Evolutionary conservation across 164 flowering plant genomes (phyloP), one percentile per base, ranked within the genome.

Genomic region (Stephania yunnanensis): DNA sequence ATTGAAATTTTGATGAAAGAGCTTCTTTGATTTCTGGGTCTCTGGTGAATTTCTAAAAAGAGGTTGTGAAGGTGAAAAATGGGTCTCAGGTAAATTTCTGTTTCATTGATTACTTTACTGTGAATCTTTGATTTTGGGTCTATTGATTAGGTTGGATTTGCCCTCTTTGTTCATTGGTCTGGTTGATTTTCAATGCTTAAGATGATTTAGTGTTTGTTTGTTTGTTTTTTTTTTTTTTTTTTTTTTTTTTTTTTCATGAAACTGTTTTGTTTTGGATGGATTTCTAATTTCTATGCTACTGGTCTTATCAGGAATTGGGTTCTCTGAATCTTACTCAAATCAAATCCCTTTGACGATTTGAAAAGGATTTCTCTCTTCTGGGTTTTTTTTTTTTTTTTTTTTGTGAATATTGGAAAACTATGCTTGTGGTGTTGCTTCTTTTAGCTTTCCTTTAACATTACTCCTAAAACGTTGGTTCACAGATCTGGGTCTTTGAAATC

Each of bases 21-120:
- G 76, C 63, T 81, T 55, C 15, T 69, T 74, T 58, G 68, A 75
- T 78, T 72, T 74, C 63, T 82, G 70, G 44, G 70, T 29, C 77
- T 87, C 81, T 74, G 82, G 61, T n/a, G 79, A 84, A 72, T 79
- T 85, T 76, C 78, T 76, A 76, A 77, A 79, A 70, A 78, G 82
- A 67, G 77, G 75, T 72, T 75, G 74, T 73, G 61, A 80, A 73
- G 74, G 86, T 76, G 90, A 86, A 88, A 91, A 88, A 91, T 87
- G 86, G 89, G 88, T 80, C 80, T 91, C 84, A 92, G 95, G 97
- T 91, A 87, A 82, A 73, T 75, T 78, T 68, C 11, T 30, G 73
- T 78, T 70, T 15, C 42, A 13, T 25, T 63, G 15, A 46, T 15
- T 30, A 19, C 19, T 44, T 45, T 44, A 36, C 29, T 48, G 9